A percentile compares a stretch with the other conserved stretches of the same genome.
phyloP scores from a whole-genome alignment of 768 basidiomycete species.

The Boletus rex-veris region DNA sequence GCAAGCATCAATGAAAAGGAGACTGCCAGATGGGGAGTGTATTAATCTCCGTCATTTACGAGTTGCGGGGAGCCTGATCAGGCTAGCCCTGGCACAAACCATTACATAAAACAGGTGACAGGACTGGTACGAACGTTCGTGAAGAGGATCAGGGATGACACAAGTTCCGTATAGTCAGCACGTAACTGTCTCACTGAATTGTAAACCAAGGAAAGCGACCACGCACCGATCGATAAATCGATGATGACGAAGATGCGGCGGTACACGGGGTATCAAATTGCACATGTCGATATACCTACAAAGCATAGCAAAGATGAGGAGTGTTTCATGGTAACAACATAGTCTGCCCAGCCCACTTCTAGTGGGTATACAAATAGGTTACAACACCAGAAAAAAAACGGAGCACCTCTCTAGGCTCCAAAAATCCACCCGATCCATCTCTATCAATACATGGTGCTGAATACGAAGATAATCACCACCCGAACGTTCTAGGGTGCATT shows the following conservation, averaged over 20 bases:
- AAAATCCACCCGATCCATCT: not conserved
- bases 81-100: not conserved
- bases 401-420: not conserved
- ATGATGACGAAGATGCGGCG: too few relatives aligned
- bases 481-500: constrained; percentile 22
- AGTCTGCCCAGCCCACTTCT: not conserved
- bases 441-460: not conserved
- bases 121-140: not conserved
- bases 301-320: too few relatives aligned
- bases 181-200: not conserved
- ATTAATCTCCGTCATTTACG: not conserved
- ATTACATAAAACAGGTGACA: not conserved
- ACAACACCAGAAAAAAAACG: not conserved
- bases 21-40: not conserved
- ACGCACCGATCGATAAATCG: too few relatives aligned
- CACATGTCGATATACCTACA: too few relatives aligned
- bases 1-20: not conserved
- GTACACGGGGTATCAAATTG: too few relatives aligned
- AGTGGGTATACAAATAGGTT: not conserved
- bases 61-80: not conserved
- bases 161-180: not conserved
- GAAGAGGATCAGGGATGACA: not conserved
- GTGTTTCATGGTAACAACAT: too few relatives aligned
- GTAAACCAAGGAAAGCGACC: not conserved
- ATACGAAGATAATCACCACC: constrained; percentile 21